A percentile compares a stretch with the other conserved stretches of the same genome.
phyloP scores from a whole-genome alignment of 2,329 filamentous ascomycete genomes.

The Grosmannia clavigera region DNA sequence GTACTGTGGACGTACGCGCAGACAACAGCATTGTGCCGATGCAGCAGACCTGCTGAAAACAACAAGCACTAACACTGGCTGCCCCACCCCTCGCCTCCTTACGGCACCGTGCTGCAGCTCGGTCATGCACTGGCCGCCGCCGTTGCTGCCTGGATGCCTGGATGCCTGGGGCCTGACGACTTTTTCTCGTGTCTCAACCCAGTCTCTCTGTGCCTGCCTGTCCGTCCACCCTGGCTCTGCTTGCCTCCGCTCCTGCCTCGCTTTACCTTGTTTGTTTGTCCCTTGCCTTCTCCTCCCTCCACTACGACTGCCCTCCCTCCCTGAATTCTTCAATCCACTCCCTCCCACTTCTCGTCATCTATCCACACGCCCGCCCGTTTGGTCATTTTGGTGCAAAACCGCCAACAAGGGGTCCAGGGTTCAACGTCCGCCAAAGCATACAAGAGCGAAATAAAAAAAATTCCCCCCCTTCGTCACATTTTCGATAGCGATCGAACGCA shows the following conservation, averaged over 20 bases:
- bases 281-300: slow-evolving; percentile 9
- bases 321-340: slow-evolving; percentile 11
- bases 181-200: background rate
- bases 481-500: background rate
- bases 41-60: no score
- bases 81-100: background rate
- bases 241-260: slow-evolving; percentile 2
- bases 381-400: slow-evolving; percentile 2
- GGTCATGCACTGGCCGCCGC: background rate
- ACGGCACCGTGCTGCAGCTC: background rate
- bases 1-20: background rate
- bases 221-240: background rate
- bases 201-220: background rate
- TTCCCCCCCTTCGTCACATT: background rate
- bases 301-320: slow-evolving; percentile 10
- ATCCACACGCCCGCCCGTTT: slow-evolving; percentile 12
- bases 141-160: slow-evolving; percentile 1
- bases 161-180: background rate
- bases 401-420: slow-evolving; percentile 4
- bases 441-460: background rate
- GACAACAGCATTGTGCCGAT: no score
- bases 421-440: background rate
- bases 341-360: slow-evolving; percentile 13
- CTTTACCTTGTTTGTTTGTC: slow-evolving; percentile 4
- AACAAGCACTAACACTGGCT: no score